A percentile compares a stretch with the other conserved stretches of the same genome.
Evolutionary conservation across 2,329 filamentous ascomycete species (phyloP).

Genomic region (Colletotrichum falcatum): DNA sequence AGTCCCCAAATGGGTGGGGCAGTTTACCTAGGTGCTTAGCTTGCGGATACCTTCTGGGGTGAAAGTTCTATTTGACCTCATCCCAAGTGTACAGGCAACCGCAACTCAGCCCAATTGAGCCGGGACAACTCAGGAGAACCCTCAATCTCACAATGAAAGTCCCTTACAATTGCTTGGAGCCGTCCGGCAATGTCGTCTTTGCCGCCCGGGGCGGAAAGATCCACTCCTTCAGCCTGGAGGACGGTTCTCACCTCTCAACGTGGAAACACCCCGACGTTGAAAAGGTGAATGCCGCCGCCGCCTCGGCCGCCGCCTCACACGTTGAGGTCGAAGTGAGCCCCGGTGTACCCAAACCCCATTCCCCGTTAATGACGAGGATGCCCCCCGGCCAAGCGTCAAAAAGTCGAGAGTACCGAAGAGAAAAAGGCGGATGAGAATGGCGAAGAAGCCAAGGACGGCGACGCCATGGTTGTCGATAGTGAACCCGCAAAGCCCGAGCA

Average conservation of each 20-base stretch:
- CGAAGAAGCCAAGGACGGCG: constrained; percentile 41
- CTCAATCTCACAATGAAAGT: constrained; percentile 54
- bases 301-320: constrained; percentile 43
- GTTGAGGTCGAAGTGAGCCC: constrained; percentile 47
- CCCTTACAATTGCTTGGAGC: constrained; percentile 74
- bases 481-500: constrained; percentile 44
- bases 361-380: constrained; percentile 43
- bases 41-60: constrained; percentile 21
- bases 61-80: constrained; percentile 31
- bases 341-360: constrained; percentile 30
- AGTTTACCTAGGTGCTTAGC: not conserved
- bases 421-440: constrained; percentile 48
- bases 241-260: constrained; percentile 68
- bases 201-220: constrained; percentile 81
- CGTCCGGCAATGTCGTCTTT: constrained; percentile 71
- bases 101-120: constrained; percentile 23
- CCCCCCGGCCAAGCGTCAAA: constrained; percentile 58
- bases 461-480: constrained; percentile 39
- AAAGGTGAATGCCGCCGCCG: constrained; percentile 45
- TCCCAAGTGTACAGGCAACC: not conserved
- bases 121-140: not conserved
- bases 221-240: constrained; percentile 72
- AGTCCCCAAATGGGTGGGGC: constrained; percentile 15
- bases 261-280: constrained; percentile 67
- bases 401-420: constrained; percentile 50